phyloP scores from a whole-genome alignment of 2,329 filamentous ascomycete genomes.

The Fusarium brevicatenulatum region DNA sequence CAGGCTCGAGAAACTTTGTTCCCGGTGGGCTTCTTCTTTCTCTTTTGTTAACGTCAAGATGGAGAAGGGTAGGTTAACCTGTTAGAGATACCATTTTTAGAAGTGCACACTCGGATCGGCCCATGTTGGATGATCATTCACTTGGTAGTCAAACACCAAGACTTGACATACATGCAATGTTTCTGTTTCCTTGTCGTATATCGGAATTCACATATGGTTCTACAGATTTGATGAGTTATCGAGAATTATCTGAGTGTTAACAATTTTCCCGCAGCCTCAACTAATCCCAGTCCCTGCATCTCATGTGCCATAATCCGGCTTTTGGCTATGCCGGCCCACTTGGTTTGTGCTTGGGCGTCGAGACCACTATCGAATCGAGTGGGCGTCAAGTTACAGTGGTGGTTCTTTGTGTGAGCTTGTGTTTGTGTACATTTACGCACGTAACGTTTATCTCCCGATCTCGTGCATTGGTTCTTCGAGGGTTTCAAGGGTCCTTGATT shows the following conservation, averaged over 20 bases:
- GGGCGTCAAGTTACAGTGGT: background rate
- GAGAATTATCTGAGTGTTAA: constrained; percentile 11
- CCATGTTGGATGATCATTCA: constrained; percentile 8
- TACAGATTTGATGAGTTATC: background rate
- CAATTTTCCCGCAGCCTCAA: constrained; percentile 8
- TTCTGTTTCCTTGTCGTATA: background rate
- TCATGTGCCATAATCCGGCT: constrained; percentile 39
- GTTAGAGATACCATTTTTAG: constrained; percentile 11
- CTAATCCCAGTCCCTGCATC: constrained; percentile 32
- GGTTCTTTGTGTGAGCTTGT: constrained; percentile 9
- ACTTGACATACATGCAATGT: background rate
- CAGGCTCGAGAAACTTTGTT: constrained; percentile 19
- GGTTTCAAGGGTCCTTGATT: background rate
- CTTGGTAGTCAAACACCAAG: background rate
- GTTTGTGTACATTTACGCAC: background rate
- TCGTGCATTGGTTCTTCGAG: constrained; percentile 3
- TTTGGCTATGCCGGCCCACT: constrained; percentile 38
- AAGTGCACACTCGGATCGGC: background rate
- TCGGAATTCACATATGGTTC: background rate
- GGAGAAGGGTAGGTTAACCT: constrained; percentile 9
- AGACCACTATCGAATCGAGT: constrained; percentile 15
- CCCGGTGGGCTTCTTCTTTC: background rate
- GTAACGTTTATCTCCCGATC: constrained; percentile 21
- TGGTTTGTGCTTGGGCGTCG: constrained; percentile 39
- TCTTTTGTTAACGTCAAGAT: constrained; percentile 16